Base-by-base conservation (phyloP, 108 stramenopile genomes). In the Aurantiochytrium sp. region DNA sequence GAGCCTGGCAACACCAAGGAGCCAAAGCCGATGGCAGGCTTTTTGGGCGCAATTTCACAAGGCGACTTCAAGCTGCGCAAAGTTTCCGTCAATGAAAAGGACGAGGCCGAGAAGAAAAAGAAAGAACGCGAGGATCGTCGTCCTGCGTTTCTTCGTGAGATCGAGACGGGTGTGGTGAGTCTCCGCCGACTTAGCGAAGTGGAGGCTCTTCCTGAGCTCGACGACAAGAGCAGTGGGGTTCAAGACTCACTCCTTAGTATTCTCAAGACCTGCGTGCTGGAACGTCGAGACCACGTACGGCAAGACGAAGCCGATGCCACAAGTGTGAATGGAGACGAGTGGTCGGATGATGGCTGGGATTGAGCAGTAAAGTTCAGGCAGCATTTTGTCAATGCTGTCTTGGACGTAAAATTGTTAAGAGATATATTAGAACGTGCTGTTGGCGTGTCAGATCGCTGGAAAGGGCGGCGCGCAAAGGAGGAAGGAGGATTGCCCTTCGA, bases 121-220 rank as follows among this genome's bases (percentile, higher is more conserved):
- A 53, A 23, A 72, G 29, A 59, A 19, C 19, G 59, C 59, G 19
- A 59, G n/a, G 59, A n/a, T 59, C 35, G 35, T 59, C 76, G 76
- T 6, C 76, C 76, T 6, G 76, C 76, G 49, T 83, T 83, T 23
- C n/a, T 83, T 12, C 19, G 51, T 12, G 76, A 83, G 3, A 83
- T 83, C 49, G 76, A 83, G 28, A 53, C 45, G 18, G 76, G 76
- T 43, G 6, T 83, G 23, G 76, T 83, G 3, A 21, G 76, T 12
- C 51, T 83, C 8, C 45, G 76, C 6, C 49, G 25, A 16, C n/a
- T 53, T 12, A 83, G 76, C 76, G 49, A 83, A 35, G 76, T 83
- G 8, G 49, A 83, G 76, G n/a, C 76, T 23, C 51, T 83, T 53
- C 76, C 76, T 35, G 76, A 83, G n/a, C 76, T 83, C 23, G 76